These are phyloP conservation scores for Rhizopogon roseolus DNA, from an alignment of 768 basidiomycete genomes.

Conservation along the genomic window DNA sequence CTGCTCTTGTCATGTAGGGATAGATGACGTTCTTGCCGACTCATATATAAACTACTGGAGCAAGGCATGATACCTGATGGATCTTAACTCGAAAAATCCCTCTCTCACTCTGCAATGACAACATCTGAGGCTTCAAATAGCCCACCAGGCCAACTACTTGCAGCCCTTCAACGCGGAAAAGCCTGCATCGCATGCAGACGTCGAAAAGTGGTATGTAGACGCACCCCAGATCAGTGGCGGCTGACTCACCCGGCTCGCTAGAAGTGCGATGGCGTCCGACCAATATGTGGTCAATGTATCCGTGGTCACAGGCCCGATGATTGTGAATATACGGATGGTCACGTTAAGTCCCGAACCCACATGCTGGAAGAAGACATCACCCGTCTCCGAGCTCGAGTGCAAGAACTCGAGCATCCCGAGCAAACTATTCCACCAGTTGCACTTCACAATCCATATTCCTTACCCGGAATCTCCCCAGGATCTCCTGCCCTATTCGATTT, in stretches of 20 bases:
- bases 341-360: conserved; percentile 54
- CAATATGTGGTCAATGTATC: conserved; percentile 60
- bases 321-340: conserved; percentile 69
- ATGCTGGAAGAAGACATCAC: conserved; percentile 55
- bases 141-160: conserved; percentile 7
- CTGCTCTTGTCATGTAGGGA: background rate
- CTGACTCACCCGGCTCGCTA: conserved; percentile 13
- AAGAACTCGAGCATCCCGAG: conserved; percentile 53
- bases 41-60: background rate
- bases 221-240: too few species aligned
- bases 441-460: conserved; percentile 45
- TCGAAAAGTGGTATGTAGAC: conserved; percentile 40
- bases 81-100: too few species aligned
- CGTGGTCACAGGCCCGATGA: conserved; percentile 57
- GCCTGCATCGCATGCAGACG: conserved; percentile 53
- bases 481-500: background rate
- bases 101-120: background rate
- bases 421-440: conserved; percentile 41
- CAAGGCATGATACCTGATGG: too few species aligned
- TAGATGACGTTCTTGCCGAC: background rate
- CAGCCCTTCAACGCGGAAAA: conserved; percentile 39
- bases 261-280: conserved; percentile 67
- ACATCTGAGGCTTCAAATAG: conserved; percentile 1
- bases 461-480: background rate
- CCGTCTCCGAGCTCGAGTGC: conserved; percentile 50